These are phyloP conservation scores for Saussurea involucrata DNA, from an alignment of 129 eudicot species.

Conservation along the genomic window DNA sequence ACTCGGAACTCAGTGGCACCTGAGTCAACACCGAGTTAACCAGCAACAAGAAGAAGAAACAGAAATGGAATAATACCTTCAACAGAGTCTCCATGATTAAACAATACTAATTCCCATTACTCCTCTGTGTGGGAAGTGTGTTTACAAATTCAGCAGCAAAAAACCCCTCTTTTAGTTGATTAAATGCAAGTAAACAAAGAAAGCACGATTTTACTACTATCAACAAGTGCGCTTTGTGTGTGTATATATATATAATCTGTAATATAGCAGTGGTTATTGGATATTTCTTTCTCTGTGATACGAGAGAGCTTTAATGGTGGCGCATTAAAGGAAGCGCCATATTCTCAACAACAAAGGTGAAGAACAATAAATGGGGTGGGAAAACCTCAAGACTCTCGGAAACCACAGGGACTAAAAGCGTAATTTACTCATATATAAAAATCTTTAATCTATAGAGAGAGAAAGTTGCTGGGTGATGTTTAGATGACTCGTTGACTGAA, in stretches of 20 bases:
- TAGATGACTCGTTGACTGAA: constrained; percentile 26
- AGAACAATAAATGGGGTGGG: constrained; percentile 33
- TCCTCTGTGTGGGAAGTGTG: not conserved
- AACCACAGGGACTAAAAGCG: no score
- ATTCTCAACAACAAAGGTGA: constrained; percentile 29
- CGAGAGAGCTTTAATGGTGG: constrained; percentile 22
- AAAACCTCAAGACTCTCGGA: constrained; percentile 10
- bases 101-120: not conserved
- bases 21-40: constrained; percentile 50
- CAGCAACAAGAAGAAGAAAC: constrained; percentile 29
- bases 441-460: not conserved
- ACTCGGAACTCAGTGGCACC: constrained; percentile 42
- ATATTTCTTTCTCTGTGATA: not conserved
- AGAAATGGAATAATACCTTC: constrained; percentile 18
- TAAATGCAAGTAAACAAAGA: constrained; percentile 13
- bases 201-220: not conserved
- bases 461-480: constrained; percentile 6
- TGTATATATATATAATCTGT: not conserved
- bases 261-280: not conserved
- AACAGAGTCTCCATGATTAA: constrained; percentile 32
- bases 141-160: constrained; percentile 1
- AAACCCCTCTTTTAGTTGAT: constrained; percentile 1
- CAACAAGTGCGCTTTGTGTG: constrained; percentile 10
- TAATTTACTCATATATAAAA: no score
- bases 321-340: constrained; percentile 30